These are phyloP conservation scores for Eutypa lata DNA, from an alignment of 2,329 filamentous ascomycete genomes.

Conservation along the genomic window DNA sequence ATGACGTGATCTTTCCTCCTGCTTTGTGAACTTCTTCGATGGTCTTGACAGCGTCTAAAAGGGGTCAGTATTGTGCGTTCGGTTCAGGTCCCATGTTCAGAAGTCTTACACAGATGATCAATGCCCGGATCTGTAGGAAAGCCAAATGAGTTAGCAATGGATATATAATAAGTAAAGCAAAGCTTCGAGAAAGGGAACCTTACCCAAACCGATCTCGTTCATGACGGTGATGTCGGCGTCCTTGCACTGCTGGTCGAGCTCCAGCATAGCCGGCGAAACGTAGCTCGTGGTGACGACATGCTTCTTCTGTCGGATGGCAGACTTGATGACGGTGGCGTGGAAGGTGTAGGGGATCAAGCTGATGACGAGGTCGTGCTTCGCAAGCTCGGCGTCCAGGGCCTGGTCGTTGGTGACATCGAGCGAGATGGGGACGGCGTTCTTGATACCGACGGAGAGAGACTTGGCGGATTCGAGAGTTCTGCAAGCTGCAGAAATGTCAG, in stretches of 20 bases:
- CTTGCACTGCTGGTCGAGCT: constrained; percentile 78
- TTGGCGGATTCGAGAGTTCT: constrained; percentile 8
- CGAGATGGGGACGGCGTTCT: constrained; percentile 5
- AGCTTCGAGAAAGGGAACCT: constrained; percentile 1
- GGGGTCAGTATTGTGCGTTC: background rate
- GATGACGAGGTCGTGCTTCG: constrained; percentile 75
- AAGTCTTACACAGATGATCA: constrained; percentile 53
- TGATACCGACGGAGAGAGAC: constrained; percentile 4
- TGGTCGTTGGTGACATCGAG: constrained; percentile 69
- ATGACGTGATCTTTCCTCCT: constrained; percentile 80
- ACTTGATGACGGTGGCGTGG: constrained; percentile 87
- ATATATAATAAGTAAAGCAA: background rate
- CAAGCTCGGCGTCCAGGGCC: constrained; percentile 76
- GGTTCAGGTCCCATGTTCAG: background rate
- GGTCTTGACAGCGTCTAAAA: constrained; percentile 72
- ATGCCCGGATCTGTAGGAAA: constrained; percentile 50
- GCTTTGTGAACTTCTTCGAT: constrained; percentile 84
- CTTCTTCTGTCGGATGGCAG: constrained; percentile 89
- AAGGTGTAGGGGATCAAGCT: constrained; percentile 86
- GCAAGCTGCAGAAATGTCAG: constrained; percentile 6
- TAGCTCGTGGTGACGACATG: constrained; percentile 93
- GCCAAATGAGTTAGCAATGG: constrained; percentile 39
- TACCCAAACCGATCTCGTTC: constrained; percentile 77
- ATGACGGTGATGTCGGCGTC: constrained; percentile 95
- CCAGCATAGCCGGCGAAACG: constrained; percentile 87